Evolutionary conservation across 371 early-diverging fungal genomes (phyloP).

Genomic region (Chytridiales sp.): DNA sequence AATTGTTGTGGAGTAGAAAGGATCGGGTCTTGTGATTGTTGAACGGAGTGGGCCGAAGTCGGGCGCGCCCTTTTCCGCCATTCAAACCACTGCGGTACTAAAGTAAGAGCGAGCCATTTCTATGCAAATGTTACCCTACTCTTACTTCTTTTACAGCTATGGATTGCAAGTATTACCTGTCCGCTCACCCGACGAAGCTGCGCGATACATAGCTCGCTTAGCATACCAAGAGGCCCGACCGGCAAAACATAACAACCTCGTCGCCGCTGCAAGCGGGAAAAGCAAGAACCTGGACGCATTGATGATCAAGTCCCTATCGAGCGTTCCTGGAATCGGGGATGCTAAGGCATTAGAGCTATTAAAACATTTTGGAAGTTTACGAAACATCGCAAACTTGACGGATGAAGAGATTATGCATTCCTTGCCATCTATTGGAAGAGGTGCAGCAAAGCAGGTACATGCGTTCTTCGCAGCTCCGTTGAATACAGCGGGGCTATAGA

Average conservation of each 20-base stretch:
- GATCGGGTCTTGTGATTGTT: no score
- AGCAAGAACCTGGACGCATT: constrained; percentile 13
- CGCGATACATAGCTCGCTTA: constrained; percentile 5
- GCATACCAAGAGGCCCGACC: constrained; percentile 10
- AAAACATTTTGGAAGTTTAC: neutral
- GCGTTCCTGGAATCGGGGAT: constrained; percentile 13
- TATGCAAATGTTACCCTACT: no score
- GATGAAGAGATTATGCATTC: neutral
- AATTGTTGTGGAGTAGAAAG: no score
- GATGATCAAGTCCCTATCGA: constrained; percentile 5
- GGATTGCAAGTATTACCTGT: constrained; percentile 11
- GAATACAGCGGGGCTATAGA: no score
- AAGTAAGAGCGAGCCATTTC: no score
- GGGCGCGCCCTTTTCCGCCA: no score
- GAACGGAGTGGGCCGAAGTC: no score
- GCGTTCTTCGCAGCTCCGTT: constrained; percentile 8
- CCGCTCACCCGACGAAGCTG: constrained; percentile 3
- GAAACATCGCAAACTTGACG: neutral
- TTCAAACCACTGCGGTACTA: no score
- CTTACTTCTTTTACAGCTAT: no score
- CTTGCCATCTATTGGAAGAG: constrained; percentile 1
- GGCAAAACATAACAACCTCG: neutral
- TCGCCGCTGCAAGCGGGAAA: constrained; percentile 11
- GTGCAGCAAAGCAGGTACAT: constrained; percentile 6
- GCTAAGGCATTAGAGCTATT: constrained; percentile 12